Percentiles rank a stretch among this genome's conserved stretches.
Conservation (phyloP, 2,329 filamentous ascomycete species). For the Exophiala mesophila region DNA sequence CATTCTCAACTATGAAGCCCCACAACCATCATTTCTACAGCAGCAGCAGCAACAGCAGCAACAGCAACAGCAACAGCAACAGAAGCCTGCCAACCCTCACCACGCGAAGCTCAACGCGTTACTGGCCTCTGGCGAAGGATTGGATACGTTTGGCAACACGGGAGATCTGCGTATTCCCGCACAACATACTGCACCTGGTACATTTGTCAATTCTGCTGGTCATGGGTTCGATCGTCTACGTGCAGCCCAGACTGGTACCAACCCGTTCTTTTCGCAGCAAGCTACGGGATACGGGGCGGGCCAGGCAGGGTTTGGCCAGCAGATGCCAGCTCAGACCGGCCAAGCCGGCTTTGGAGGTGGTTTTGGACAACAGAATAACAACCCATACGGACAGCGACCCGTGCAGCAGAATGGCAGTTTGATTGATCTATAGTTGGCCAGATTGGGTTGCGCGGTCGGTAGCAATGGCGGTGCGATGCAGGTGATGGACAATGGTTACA, state of each 20-base stretch:
- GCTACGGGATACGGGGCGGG: conserved; percentile 58
- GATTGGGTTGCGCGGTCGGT: too few relatives aligned
- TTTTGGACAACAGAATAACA: conserved; percentile 42
- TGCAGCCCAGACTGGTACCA: conserved; percentile 65
- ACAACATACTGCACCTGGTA: conserved; percentile 92
- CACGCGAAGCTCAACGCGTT: conserved; percentile 77
- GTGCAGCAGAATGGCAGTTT: conserved; percentile 51
- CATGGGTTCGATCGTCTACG: conserved; percentile 70
- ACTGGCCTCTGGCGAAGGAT: conserved; percentile 79
- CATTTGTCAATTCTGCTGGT: conserved; percentile 93
- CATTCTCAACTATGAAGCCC: conserved; percentile 45
- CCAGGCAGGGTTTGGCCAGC: conserved; percentile 30
- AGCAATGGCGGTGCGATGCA: conserved; percentile 6
- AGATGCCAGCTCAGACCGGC: conserved; percentile 49
- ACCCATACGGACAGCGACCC: conserved; percentile 53
- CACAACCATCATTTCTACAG: conserved; percentile 41
- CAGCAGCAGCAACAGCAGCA: conserved; percentile 39
- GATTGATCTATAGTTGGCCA: conserved; percentile 56
- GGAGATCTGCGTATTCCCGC: conserved; percentile 91
- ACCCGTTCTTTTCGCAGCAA: conserved; percentile 82
- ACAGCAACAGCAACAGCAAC: conserved; percentile 42
- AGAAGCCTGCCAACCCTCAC: conserved; percentile 49
- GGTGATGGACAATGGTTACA: too few relatives aligned
- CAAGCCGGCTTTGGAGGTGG: conserved; percentile 44
- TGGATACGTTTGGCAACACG: conserved; percentile 97